Base-by-base conservation (phyloP, 1,284 basidiomycete genomes). In the Entoloma clypeatum region DNA sequence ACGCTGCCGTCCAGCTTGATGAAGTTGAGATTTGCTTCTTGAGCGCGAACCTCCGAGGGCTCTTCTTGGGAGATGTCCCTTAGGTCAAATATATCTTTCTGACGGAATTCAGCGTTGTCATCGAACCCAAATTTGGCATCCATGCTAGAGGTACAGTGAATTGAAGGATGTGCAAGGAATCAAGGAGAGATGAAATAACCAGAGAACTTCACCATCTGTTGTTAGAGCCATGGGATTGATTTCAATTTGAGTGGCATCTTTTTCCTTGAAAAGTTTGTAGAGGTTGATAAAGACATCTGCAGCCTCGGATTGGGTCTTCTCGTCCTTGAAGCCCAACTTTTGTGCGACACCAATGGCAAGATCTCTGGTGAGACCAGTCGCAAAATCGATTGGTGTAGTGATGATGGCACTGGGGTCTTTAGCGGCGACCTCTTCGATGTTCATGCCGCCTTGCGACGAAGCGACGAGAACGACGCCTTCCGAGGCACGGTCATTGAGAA, bases 41-140 rank as follows among this genome's bases (percentile, higher is more conserved):
- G 86, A n/a, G 91, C 92, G 64, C 92, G 87, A 31, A 98, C 94
- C 67, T 99, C 96, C 28, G 92, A 93, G 17, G 93, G 79, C 62
- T 98, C 94, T 67, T 99, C 96, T 67, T 99, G 96, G 1, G 89
- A 81, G 44, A 87, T 79, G 62, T 99, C 96, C 44, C 96, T 85
- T 44, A 98, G 78, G 42, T 73, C 73, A 62, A 97, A 99, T 43
- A 98, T 65, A 52, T 96, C 93, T 57, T 83, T 67, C 64, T 99
- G 96, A 51, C 96, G 86, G 81, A 99, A 99, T 59, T 94, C 92
- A 36, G 96, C 96, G 60, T 99, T 99, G 64, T 99, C 96, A 60
- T 99, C 96, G 58, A 99, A 99, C 28, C 94, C 93, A 52, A 99
- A 92, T 70, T 99, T 99, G 62, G 96, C 96, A 64, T 99, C 96